These are phyloP conservation scores for Ceraceosorus bombacis DNA, from an alignment of 1,284 basidiomycete genomes.

Conservation along the genomic window DNA sequence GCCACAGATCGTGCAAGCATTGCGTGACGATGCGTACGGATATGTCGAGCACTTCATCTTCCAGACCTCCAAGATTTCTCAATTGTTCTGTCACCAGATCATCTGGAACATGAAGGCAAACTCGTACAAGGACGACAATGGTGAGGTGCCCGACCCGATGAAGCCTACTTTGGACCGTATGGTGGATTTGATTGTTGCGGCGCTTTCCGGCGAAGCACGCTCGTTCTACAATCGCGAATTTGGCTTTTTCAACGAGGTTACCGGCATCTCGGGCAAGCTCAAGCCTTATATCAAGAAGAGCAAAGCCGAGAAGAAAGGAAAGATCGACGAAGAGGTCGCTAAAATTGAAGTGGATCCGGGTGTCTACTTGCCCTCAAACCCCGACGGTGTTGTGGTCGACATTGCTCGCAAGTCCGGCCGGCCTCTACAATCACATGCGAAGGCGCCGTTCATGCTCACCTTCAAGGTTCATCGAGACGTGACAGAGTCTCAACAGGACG, in stretches of 20 bases:
- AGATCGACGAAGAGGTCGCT: constrained; percentile 99
- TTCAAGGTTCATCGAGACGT: constrained; percentile 68
- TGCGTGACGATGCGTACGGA: constrained; percentile 67
- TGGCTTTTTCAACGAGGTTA: constrained; percentile 90
- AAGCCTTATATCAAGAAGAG: constrained; percentile 93
- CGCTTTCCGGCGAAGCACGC: constrained; percentile 82
- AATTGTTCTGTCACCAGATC: constrained; percentile 98
- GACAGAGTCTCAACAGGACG: constrained; percentile 50
- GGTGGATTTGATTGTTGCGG: constrained; percentile 70
- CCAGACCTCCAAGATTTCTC: constrained; percentile 93
- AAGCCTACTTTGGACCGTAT: constrained; percentile 87
- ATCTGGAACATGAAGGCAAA: constrained; percentile 99
- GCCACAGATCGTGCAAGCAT: constrained; percentile 92
- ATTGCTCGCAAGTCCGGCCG: constrained; percentile 93
- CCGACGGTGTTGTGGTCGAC: constrained; percentile 90
- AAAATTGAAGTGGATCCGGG: constrained; percentile 87
- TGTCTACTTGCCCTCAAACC: constrained; percentile 94
- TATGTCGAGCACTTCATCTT: constrained; percentile 95
- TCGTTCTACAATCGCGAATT: constrained; percentile 94
- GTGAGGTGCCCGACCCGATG: constrained; percentile 74
- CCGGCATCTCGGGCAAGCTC: constrained; percentile 92
- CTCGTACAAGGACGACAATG: constrained; percentile 76
- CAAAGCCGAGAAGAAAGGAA: constrained; percentile 98
- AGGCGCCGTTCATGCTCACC: constrained; percentile 99
- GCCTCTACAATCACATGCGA: constrained; percentile 93